Percentiles rank a stretch among this genome's conserved stretches.
Evolutionary conservation across 2,329 filamentous ascomycete species (phyloP).

Genomic region (Monascus ruber): DNA sequence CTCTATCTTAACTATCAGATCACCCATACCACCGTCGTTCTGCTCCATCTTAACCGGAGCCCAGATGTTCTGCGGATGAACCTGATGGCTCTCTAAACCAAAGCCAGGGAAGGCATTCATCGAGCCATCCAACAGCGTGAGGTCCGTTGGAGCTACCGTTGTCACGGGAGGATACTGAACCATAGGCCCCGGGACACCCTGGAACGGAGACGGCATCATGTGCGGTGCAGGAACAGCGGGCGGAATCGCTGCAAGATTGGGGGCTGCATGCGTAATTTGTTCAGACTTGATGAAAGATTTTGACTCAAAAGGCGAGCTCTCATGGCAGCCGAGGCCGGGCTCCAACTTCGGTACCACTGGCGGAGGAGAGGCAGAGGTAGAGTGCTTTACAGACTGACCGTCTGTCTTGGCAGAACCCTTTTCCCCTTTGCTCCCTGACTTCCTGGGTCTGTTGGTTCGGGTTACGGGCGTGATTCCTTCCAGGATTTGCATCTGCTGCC

Average conservation of each 20-base stretch:
- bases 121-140: constrained; percentile 6
- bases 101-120: constrained; percentile 2
- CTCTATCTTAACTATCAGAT: constrained; percentile 14
- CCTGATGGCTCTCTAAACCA: not conserved
- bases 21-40: constrained; percentile 4
- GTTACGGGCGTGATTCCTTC: constrained; percentile 29
- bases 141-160: constrained; percentile 9
- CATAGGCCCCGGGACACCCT: constrained; percentile 3
- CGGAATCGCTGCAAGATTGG: not conserved
- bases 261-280: constrained; percentile 1
- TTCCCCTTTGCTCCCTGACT: constrained; percentile 10
- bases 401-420: constrained; percentile 9
- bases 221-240: constrained; percentile 6
- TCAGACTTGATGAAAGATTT: constrained; percentile 16
- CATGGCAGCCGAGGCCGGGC: not conserved
- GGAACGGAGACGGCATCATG: constrained; percentile 1
- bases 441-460: constrained; percentile 14
- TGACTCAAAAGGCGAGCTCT: constrained; percentile 1
- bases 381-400: constrained; percentile 4
- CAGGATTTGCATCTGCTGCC: constrained; percentile 31
- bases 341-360: constrained; percentile 6
- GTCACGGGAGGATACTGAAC: constrained; percentile 3
- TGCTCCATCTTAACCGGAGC: constrained; percentile 13
- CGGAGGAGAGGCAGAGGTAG: constrained; percentile 2
- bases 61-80: constrained; percentile 8